Evolutionary conservation across 805 yeast genomes (phyloP), one percentile per base, ranked within the genome.

Genomic region (Debaryomyces maramus): DNA sequence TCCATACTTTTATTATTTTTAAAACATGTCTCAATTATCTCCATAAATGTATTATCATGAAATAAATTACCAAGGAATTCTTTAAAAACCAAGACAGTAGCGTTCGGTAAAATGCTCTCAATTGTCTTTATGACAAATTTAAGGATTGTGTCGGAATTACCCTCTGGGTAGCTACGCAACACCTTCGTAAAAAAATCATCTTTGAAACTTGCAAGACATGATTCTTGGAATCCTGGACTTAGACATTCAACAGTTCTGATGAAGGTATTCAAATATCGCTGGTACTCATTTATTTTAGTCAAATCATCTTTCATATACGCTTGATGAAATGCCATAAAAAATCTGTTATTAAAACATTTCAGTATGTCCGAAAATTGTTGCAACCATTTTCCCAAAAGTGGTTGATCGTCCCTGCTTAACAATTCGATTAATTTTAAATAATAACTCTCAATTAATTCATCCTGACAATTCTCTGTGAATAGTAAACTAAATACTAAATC

Each of bases 401-500:
- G 29, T 7, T 19, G 13, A 16, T 21, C 27, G n/a, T 14, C 16
- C 9, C 22, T 22, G 13, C 17, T 19, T 29, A 33, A 33, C 14
- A 33, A 14, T n/a, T 8, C 19, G 15, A 33, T 33, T 17, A 33
- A 22, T 24, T 14, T 19, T 6, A 33, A 15, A 33, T 22, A 33
- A 11, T 33, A 21, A 2, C 29, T 33, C 17, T 33, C 36, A 5
- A 22, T 24, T n/a, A 33, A 13, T 15, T 33, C 27, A 15, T 16
- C 32, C 8, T 29, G 10, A 29, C 32, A 29, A n/a, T 16, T 13
- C 9, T 33, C 36, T 6, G 36, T 37, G 24, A 50, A 47, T 10
- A 59, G 33, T 28, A 56, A 49, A 15, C 46, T 50, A 29, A 42
- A 47, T 0, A 52, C 24, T 11, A 58, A 28, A 15, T 57, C 61